A percentile compares a stretch with the other conserved stretches of the same genome.
phyloP scores from a whole-genome alignment of 1,284 basidiomycete genomes.

The Moniliophthora roreri region DNA sequence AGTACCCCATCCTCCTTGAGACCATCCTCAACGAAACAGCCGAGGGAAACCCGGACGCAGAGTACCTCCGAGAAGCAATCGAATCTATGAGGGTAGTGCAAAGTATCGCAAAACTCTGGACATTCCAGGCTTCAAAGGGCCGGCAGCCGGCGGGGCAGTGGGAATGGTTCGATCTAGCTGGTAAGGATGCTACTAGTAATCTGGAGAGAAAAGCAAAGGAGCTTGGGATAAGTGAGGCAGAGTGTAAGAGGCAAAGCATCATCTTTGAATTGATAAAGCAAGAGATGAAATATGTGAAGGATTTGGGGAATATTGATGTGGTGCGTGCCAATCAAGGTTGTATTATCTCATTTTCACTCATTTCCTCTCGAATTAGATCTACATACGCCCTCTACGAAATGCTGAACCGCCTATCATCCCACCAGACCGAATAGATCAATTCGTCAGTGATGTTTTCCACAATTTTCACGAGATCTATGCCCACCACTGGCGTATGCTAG shows the following conservation, averaged over 20 bases:
- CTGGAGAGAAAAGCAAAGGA: background rate
- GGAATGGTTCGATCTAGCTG: conserved; percentile 88
- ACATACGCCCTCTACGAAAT: conserved; percentile 70
- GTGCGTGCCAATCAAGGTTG: conserved; percentile 75
- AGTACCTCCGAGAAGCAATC: conserved; percentile 76
- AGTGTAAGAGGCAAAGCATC: conserved; percentile 84
- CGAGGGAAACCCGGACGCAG: conserved; percentile 74
- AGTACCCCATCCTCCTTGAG: conserved; percentile 86
- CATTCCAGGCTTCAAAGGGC: conserved; percentile 86
- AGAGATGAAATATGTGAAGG: conserved; percentile 94
- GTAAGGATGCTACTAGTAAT: conserved; percentile 52
- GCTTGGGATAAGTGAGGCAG: conserved; percentile 52
- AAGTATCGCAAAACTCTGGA: conserved; percentile 73
- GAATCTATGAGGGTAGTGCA: conserved; percentile 78
- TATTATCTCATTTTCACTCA: conserved; percentile 29
- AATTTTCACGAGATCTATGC: conserved; percentile 82
- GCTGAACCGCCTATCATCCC: conserved; percentile 80
- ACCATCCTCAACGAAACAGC: conserved; percentile 83
- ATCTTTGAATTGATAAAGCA: conserved; percentile 96
- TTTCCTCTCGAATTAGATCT: conserved; percentile 81
- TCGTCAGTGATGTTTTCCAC: conserved; percentile 91
- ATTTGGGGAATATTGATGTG: conserved; percentile 85
- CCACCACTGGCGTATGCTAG: conserved; percentile 77
- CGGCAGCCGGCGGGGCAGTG: conserved; percentile 72
- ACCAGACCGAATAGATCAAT: conserved; percentile 69